Base-by-base conservation (phyloP, 208 protist genomes). In the Wallacemonas sp. region DNA sequence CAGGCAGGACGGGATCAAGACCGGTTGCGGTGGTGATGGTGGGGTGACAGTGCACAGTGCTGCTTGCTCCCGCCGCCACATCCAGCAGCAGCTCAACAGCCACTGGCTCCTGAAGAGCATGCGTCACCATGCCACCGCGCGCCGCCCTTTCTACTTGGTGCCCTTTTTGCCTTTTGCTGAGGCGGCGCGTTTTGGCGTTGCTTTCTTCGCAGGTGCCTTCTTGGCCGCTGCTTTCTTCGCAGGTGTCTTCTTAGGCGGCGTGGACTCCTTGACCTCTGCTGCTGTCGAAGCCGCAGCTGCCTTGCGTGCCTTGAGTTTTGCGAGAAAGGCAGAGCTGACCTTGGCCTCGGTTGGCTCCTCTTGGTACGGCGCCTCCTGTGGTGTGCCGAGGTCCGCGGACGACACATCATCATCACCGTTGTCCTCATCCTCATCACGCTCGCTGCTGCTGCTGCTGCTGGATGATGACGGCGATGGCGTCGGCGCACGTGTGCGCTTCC, bases 291-390 rank as follows among this genome's bases (percentile, higher is more conserved):
- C n/a, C n/a, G n/a, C n/a, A n/a, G n/a, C n/a, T n/a, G n/a, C n/a
- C n/a, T n/a, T n/a, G 6, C 52, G 52, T 6, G 57, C 57, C 57
- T 63, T 63, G 57, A 63, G 19, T 36, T 46, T 49, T 5, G 39
- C 29, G 12, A 55, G 12, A 32, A 55, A 36, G 30, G 47, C 44
- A 6, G 29, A 14, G 33, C 32, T 54, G 17, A 47, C 41, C 1
- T 68, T 68, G 36, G 47, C 62, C 17, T 41, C 36, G 6, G 30
- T 68, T 27, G 30, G 30, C 44, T 60, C 62, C 12, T 56, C 62
- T 11, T 2, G 23, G 26, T 41, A 44, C 43, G 60, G 26, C 8
- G 60, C 60, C 41, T 65, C 60, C 27, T 39, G 12, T 4, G 60
- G 60, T 14, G 60, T 65, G 43, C 29, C 23, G 43, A 65, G 32